These are phyloP conservation scores for Nemania serpens DNA, from an alignment of 2,329 filamentous ascomycete species.

Conservation along the genomic window DNA sequence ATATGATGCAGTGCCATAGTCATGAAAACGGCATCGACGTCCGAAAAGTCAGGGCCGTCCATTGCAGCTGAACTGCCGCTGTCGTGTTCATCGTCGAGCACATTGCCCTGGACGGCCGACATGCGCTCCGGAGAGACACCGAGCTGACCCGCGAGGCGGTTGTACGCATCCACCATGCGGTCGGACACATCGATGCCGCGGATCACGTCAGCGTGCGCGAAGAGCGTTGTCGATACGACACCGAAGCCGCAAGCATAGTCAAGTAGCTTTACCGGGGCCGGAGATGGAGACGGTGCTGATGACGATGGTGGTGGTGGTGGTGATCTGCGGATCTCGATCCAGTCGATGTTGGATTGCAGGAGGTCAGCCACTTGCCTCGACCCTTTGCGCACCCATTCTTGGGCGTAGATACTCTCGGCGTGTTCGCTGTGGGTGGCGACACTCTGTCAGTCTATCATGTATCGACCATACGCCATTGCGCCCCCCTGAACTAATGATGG, in stretches of 20 bases:
- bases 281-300: neutral
- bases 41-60: slow-evolving; percentile 5
- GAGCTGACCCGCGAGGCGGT: slow-evolving; percentile 17
- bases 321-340: neutral
- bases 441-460: neutral
- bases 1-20: slow-evolving; percentile 34
- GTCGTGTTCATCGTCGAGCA: neutral
- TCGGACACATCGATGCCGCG: slow-evolving; percentile 35
- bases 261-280: neutral
- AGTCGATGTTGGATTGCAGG: neutral
- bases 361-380: neutral
- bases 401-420: neutral
- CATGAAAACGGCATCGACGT: slow-evolving; percentile 30
- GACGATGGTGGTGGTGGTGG: neutral
- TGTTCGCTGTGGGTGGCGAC: neutral
- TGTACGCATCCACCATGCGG: slow-evolving; percentile 34
- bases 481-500: neutral
- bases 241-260: neutral
- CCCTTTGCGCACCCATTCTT: neutral
- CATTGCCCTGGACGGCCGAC: neutral
- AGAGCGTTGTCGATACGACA: neutral
- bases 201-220: slow-evolving; percentile 8
- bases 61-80: neutral
- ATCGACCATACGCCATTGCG: neutral
- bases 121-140: slow-evolving; percentile 24